A percentile compares a stretch with the other conserved stretches of the same genome.
Conservation (phyloP, 2,329 filamentous ascomycete genomes). For the Botrytis fabae region DNA sequence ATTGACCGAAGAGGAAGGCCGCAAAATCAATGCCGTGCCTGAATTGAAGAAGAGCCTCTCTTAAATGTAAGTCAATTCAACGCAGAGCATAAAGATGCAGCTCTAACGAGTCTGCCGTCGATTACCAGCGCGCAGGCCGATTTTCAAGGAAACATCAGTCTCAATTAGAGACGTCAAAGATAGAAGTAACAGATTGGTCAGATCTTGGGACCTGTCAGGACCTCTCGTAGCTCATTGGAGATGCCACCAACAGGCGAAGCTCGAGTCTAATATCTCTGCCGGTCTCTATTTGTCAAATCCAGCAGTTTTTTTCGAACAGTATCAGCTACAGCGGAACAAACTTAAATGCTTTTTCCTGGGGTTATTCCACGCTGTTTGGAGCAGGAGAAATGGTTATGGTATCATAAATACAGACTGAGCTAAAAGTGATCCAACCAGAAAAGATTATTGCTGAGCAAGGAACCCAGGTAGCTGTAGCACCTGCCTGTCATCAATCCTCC, state of each 20-base stretch:
- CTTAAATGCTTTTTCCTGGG: neutral
- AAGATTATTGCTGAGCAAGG: neutral
- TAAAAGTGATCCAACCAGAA: too few species aligned
- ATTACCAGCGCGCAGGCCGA: neutral
- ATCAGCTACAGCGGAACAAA: neutral
- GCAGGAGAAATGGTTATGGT: too few species aligned
- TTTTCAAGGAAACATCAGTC: neutral
- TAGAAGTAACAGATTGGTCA: neutral
- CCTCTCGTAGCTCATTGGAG: neutral
- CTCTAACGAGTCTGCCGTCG: neutral
- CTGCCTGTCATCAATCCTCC: neutral
- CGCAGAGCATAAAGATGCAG: neutral
- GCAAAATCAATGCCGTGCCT: neutral
- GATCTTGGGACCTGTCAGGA: neutral
- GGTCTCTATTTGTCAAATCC: neutral
- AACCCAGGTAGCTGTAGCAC: neutral
- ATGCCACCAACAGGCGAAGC: neutral
- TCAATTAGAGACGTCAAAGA: neutral
- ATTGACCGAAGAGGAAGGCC: neutral
- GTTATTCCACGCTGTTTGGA: too few species aligned
- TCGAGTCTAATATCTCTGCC: neutral
- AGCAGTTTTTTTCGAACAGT: neutral
- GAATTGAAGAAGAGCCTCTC: neutral
- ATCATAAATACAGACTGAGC: too few species aligned
- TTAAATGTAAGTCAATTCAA: neutral